Conservation (phyloP, 1,284 basidiomycete genomes). For the Schizopora paradoxa region DNA sequence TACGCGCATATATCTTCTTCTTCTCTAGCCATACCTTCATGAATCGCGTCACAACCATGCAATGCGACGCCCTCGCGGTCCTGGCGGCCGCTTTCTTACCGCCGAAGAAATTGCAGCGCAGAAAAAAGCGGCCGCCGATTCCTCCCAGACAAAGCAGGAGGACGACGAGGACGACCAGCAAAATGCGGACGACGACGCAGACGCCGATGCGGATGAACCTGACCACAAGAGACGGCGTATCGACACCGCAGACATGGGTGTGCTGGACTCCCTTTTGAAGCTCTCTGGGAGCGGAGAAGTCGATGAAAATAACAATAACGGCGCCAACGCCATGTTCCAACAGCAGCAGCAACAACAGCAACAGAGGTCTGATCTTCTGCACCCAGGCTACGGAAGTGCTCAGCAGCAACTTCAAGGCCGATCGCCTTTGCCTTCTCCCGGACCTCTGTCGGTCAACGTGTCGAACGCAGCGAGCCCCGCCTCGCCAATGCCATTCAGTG, state of each 20-base stretch:
- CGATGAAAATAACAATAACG: slow-evolving; percentile 10
- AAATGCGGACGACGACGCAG: slow-evolving; percentile 26
- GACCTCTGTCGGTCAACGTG: slow-evolving; percentile 16
- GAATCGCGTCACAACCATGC: slow-evolving; percentile 98
- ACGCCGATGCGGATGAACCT: slow-evolving; percentile 32
- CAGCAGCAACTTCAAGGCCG: not conserved
- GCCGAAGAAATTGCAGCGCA: slow-evolving; percentile 88
- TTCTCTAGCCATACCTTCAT: slow-evolving; percentile 84
- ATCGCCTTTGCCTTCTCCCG: slow-evolving; percentile 7
- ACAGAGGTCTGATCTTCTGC: slow-evolving; percentile 20
- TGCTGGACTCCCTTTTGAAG: slow-evolving; percentile 5
- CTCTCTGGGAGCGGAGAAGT: slow-evolving; percentile 7
- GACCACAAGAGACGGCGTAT: slow-evolving; percentile 15
- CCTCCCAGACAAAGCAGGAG: too few relatives aligned
- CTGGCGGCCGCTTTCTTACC: slow-evolving; percentile 94
- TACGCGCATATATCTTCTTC: slow-evolving; percentile 10
- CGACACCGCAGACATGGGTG: slow-evolving; percentile 5
- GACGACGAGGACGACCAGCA: slow-evolving; percentile 27
- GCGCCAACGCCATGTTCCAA: slow-evolving; percentile 19
- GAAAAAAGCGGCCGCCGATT: slow-evolving; percentile 39
- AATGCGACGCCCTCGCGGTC: slow-evolving; percentile 92
- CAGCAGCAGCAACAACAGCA: slow-evolving; percentile 25
- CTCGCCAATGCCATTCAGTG: slow-evolving; percentile 5
- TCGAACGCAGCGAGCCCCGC: slow-evolving; percentile 19
- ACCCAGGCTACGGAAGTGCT: slow-evolving; percentile 13